Percentiles rank a stretch among this genome's conserved stretches.
phyloP scores from a whole-genome alignment of 257 asterid genomes.

The Nicotiana attenuata region DNA sequence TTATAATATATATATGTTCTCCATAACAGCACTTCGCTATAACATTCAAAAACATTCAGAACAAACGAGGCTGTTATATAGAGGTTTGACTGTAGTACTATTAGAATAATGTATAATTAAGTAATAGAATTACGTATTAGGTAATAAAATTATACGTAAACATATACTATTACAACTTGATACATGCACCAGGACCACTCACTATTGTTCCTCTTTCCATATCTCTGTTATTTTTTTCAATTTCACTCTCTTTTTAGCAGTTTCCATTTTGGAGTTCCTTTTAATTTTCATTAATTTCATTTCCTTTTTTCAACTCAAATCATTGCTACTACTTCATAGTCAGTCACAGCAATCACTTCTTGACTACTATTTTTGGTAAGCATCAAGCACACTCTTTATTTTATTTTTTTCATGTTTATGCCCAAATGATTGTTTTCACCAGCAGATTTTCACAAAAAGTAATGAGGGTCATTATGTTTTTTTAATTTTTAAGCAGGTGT shows the following conservation, averaged over 20 bases:
- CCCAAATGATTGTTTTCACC: not conserved
- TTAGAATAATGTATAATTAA: too few species aligned
- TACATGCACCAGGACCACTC: not conserved
- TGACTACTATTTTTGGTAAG: not conserved
- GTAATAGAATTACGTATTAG: too few species aligned
- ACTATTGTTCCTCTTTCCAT: not conserved
- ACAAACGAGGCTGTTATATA: too few species aligned
- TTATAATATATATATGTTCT: too few species aligned
- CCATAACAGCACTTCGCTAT: too few species aligned
- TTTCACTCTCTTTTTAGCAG: not conserved
- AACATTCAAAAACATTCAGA: too few species aligned
- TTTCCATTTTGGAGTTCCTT: not conserved
- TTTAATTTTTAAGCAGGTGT: too few species aligned
- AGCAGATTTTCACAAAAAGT: not conserved
- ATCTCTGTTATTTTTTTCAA: not conserved
- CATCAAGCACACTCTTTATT: too few species aligned
- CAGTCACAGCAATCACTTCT: not conserved
- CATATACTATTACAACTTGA: not conserved
- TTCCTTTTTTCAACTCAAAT: not conserved
- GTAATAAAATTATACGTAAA: not conserved
- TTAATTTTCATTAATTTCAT: too few species aligned
- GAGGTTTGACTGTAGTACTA: too few species aligned
- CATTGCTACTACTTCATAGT: not conserved
- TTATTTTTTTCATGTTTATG: not conserved
- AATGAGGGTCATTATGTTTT: not conserved